Base-by-base conservation (phyloP, 306 rosid species). In the Cyamopsis tetragonoloba region DNA sequence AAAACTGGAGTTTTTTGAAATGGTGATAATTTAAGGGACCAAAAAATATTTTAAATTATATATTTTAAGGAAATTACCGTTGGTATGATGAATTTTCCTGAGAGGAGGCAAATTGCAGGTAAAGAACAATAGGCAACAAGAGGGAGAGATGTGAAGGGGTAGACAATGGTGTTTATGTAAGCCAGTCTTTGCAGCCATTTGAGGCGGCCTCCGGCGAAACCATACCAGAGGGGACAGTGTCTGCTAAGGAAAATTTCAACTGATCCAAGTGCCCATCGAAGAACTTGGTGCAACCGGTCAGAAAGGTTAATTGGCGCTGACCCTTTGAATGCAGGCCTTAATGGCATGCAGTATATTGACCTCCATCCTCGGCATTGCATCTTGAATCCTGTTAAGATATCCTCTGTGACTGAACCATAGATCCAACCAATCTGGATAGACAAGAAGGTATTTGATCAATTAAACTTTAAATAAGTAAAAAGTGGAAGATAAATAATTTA, bases 291-390 rank as follows among this genome's bases (percentile, higher is more conserved):
- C 84, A 93, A 80, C 56, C 99, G 73, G 77, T 93, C 99, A 1
- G 99, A 93, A 66, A 93, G 81, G 61, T 93, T 93, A 77, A 93
- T 90, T 31, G 99, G 99, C 0, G 99, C 99, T 12, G 99, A 90
- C 31, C 99, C 97, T 74, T 93, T 93, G 92, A 93, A 93, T 73
- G 99, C 97, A 73, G 99, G 96, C 85, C 99, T 93, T 35, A 85
- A 18, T 20, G 99, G 99, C 96, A 93, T 90, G 90, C 97, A 93
- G 85, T 93, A 93, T 61, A 90, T 68, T 72, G 99, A 93, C 65
- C 99, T 88, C 99, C 99, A 93, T 71, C 99, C 99, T 38, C 99
- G 87, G 80, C 99, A 93, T 7, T 93, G 99, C 99, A 93, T 90
- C 82, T 93, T 93, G 86, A 93, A 93, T 43, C 99, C 99, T 0